A percentile compares a stretch with the other conserved stretches of the same genome.
phyloP scores from a whole-genome alignment of 345 rosid species.

The Pseudoturritis turrita region DNA sequence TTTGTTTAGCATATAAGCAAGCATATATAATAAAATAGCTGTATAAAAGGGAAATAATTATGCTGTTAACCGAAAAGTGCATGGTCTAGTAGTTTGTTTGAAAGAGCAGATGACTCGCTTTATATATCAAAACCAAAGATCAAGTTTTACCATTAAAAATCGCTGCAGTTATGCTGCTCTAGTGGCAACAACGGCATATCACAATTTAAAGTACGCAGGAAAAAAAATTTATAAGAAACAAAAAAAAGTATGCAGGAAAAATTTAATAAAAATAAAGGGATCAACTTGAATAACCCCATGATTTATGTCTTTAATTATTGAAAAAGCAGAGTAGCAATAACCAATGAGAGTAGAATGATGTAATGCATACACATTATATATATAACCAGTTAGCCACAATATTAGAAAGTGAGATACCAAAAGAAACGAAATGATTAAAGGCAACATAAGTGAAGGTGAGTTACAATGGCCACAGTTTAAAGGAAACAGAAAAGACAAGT shows the following conservation, averaged over 20 bases:
- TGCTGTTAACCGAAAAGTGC: background rate
- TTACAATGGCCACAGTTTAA: conserved; percentile 36
- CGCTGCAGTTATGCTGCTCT: background rate
- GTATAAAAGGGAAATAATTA: background rate
- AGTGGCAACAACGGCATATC: background rate
- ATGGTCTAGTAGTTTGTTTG: too few species aligned
- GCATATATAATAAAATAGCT: background rate
- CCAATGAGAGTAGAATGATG: conserved; percentile 20
- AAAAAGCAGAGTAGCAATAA: conserved; percentile 16
- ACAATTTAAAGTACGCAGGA: background rate
- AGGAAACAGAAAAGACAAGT: conserved; percentile 21
- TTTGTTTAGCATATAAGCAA: background rate
- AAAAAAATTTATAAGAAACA: too few species aligned
- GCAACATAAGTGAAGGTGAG: conserved; percentile 24
- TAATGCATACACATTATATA: conserved; percentile 14
- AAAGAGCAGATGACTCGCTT: too few species aligned
- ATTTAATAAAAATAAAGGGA: background rate
- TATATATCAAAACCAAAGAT: too few species aligned
- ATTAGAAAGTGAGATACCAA: conserved; percentile 16
- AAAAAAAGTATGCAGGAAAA: background rate
- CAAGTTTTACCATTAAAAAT: too few species aligned
- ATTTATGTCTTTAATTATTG: conserved; percentile 10
- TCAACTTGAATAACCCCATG: conserved; percentile 20
- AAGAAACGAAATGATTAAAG: conserved; percentile 32
- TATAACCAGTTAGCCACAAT: conserved; percentile 10